phyloP scores from a whole-genome alignment of 306 rosid species.

The Crataegus laevigata region DNA sequence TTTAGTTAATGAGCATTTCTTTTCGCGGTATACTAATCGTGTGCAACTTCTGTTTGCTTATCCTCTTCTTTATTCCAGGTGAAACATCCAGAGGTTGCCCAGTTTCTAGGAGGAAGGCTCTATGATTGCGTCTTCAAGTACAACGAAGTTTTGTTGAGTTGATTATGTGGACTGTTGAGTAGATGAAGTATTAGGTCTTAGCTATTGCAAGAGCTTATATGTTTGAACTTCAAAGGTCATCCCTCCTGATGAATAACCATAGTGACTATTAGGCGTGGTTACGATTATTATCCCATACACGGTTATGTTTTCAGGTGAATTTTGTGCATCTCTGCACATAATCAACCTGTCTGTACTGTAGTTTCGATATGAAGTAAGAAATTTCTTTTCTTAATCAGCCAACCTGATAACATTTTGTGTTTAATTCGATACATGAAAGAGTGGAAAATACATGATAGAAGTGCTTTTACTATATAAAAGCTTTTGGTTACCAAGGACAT shows the following conservation, averaged over 20 bases:
- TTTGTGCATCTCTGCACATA: not conserved
- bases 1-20: slow-evolving; percentile 9
- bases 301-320: not conserved
- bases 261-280: not conserved
- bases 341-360: not conserved
- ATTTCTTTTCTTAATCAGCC: not conserved
- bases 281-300: not conserved
- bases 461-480: not conserved
- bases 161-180: slow-evolving; percentile 11
- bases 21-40: not conserved
- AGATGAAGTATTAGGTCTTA: slow-evolving; percentile 1
- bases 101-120: slow-evolving; percentile 87
- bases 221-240: not conserved
- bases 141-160: slow-evolving; percentile 49
- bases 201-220: slow-evolving; percentile 3
- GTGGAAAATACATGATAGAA: not conserved
- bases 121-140: slow-evolving; percentile 91
- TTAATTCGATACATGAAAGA: not conserved
- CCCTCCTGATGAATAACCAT: slow-evolving; percentile 4
- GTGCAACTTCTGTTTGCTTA: not conserved
- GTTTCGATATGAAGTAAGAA: not conserved
- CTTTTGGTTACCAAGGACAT: not conserved
- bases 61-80: slow-evolving; percentile 43
- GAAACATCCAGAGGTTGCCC: slow-evolving; percentile 87
- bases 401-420: not conserved